Evolutionary conservation across 1,284 basidiomycete species (phyloP).

Genomic region (Meripilus lineatus): DNA sequence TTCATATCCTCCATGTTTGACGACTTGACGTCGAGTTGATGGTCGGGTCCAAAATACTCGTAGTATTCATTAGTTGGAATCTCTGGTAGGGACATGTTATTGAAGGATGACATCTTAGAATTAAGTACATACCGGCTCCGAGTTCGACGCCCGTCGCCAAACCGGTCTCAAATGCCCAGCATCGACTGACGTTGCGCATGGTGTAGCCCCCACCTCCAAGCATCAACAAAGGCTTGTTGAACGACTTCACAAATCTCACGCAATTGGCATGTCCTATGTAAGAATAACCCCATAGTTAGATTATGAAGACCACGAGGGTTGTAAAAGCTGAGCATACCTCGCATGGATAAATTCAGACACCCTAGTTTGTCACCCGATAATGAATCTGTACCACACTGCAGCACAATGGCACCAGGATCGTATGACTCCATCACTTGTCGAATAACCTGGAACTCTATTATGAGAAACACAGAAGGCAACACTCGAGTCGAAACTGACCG

Average conservation of each 20-base stretch:
- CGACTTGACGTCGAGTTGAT: slow-evolving; percentile 93
- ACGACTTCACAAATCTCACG: slow-evolving; percentile 95
- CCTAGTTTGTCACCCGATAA: slow-evolving; percentile 96
- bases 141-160: slow-evolving; percentile 95
- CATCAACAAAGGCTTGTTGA: slow-evolving; percentile 88
- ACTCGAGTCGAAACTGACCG: slow-evolving; percentile 47
- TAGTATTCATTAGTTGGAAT: slow-evolving; percentile 98
- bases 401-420: slow-evolving; percentile 91
- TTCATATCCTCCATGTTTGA: slow-evolving; percentile 98
- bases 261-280: slow-evolving; percentile 90
- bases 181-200: slow-evolving; percentile 94
- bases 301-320: neutral
- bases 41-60: slow-evolving; percentile 98
- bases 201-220: slow-evolving; percentile 99
- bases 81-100: slow-evolving; percentile 40
- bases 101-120: neutral
- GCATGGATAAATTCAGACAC: slow-evolving; percentile 96
- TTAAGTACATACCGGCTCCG: slow-evolving; percentile 54
- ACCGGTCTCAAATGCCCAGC: slow-evolving; percentile 98
- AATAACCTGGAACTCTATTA: slow-evolving; percentile 68
- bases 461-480: neutral
- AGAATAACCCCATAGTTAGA: neutral
- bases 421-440: slow-evolving; percentile 94
- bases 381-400: slow-evolving; percentile 99
- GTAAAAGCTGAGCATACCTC: slow-evolving; percentile 44